A percentile compares a stretch with the other conserved stretches of the same genome.
These are phyloP conservation scores for Calonectria hawksworthii DNA, from an alignment of 2,329 filamentous ascomycete genomes.

Conservation along the genomic window DNA sequence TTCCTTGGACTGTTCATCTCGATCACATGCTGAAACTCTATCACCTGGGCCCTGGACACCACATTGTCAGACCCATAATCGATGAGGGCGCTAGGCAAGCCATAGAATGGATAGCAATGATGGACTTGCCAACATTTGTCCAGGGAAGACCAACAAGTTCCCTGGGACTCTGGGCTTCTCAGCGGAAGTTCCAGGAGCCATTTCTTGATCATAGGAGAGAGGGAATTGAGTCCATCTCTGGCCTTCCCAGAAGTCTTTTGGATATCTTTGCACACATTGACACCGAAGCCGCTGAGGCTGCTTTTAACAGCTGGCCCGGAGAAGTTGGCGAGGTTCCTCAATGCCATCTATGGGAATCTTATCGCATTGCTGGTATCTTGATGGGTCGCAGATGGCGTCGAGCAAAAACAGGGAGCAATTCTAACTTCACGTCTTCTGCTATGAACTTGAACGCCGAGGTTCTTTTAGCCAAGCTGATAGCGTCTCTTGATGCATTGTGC, in stretches of 20 bases:
- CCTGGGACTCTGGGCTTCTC: constrained; percentile 33
- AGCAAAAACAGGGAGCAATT: not conserved
- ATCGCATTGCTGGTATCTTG: constrained; percentile 43
- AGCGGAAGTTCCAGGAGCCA: constrained; percentile 8
- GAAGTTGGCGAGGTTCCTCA: constrained; percentile 44
- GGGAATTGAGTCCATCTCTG: constrained; percentile 44
- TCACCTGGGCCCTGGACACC: not conserved
- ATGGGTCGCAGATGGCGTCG: constrained; percentile 33
- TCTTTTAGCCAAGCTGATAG: constrained; percentile 43
- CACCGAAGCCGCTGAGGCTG: constrained; percentile 29
- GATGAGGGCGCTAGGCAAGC: constrained; percentile 8
- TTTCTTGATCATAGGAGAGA: not conserved
- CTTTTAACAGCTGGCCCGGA: constrained; percentile 42
- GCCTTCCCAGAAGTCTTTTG: constrained; percentile 44
- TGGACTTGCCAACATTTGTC: constrained; percentile 41
- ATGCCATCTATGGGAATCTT: constrained; percentile 48
- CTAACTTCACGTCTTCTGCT: not conserved
- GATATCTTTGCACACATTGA: constrained; percentile 43
- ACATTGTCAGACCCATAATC: not conserved
- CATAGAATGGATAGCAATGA: constrained; percentile 36
- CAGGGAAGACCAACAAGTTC: constrained; percentile 26
- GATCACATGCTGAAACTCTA: constrained; percentile 38
- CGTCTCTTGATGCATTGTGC: constrained; percentile 42
- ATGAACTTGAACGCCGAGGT: constrained; percentile 21
- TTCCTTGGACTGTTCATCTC: constrained; percentile 30